Percentiles rank a stretch among this genome's conserved stretches.
These are phyloP conservation scores for Vaccinium macrocarpon DNA, from an alignment of 148 eudicot genomes.

Conservation along the genomic window DNA sequence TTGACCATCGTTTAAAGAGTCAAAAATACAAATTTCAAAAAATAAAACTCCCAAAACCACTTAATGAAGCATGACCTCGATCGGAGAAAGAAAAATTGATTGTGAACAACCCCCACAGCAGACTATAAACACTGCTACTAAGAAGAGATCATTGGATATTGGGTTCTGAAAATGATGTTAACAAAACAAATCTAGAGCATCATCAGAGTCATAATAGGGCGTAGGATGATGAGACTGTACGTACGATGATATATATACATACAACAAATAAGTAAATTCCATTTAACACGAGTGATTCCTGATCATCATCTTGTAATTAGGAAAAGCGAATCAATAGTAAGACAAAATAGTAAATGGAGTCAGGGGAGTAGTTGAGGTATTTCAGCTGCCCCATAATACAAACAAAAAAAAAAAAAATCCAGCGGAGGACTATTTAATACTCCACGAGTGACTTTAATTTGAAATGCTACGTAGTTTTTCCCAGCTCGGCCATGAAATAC, in stretches of 20 bases:
- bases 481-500: no score
- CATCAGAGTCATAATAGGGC: conserved; percentile 1
- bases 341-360: neutral
- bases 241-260: conserved; percentile 1
- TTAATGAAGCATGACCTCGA: no score
- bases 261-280: neutral
- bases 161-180: neutral
- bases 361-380: conserved; percentile 34
- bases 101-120: no score
- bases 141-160: neutral
- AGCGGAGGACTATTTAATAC: conserved; percentile 3
- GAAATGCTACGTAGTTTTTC: neutral
- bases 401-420: neutral
- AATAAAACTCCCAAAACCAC: no score
- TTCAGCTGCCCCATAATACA: conserved; percentile 30
- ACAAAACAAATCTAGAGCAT: neutral
- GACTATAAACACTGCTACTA: neutral
- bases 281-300: neutral
- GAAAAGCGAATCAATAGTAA: neutral
- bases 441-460: neutral
- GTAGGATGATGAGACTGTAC: conserved; percentile 16
- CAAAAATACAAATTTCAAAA: no score
- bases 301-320: neutral
- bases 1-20: no score
- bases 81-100: no score